phyloP scores from a whole-genome alignment of 2,329 filamentous ascomycete species.

The Talaromyces rugulosus region DNA sequence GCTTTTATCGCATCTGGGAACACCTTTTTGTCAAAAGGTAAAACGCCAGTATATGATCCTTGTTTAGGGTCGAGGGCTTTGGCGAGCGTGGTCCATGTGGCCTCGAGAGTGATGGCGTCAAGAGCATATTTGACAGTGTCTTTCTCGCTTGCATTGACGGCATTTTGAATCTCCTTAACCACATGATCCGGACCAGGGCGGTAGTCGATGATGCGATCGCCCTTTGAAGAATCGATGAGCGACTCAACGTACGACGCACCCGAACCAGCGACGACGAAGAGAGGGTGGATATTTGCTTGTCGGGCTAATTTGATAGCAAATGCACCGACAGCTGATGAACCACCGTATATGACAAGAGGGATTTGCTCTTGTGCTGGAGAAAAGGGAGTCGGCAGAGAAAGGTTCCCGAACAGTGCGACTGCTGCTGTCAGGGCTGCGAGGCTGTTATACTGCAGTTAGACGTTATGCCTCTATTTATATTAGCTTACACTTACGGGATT shows the following conservation, averaged over 20 bases:
- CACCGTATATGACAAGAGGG: slow-evolving; percentile 47
- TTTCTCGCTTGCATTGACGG: slow-evolving; percentile 25
- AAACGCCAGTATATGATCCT: slow-evolving; percentile 11
- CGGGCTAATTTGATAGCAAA: slow-evolving; percentile 56
- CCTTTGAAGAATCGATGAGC: slow-evolving; percentile 50
- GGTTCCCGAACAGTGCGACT: slow-evolving; percentile 46
- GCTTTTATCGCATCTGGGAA: slow-evolving; percentile 35
- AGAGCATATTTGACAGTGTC: slow-evolving; percentile 46
- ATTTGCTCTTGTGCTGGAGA: slow-evolving; percentile 28
- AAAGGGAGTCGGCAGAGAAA: slow-evolving; percentile 50
- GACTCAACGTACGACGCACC: slow-evolving; percentile 48
- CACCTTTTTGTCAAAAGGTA: slow-evolving; percentile 30
- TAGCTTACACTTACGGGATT: slow-evolving; percentile 35
- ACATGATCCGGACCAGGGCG: slow-evolving; percentile 53
- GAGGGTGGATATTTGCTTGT: slow-evolving; percentile 55
- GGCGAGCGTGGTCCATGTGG: slow-evolving; percentile 43
- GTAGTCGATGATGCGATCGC: slow-evolving; percentile 59
- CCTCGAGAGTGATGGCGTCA: slow-evolving; percentile 56
- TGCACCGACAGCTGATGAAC: slow-evolving; percentile 52
- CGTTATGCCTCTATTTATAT: neutral
- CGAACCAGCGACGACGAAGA: slow-evolving; percentile 57
- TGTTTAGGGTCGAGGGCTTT: slow-evolving; percentile 40
- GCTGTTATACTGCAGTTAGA: neutral
- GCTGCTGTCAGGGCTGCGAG: slow-evolving; percentile 54
- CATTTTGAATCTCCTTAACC: slow-evolving; percentile 39